phyloP scores from a whole-genome alignment of 1,284 basidiomycete genomes.

The Violaceomyces palustris region DNA sequence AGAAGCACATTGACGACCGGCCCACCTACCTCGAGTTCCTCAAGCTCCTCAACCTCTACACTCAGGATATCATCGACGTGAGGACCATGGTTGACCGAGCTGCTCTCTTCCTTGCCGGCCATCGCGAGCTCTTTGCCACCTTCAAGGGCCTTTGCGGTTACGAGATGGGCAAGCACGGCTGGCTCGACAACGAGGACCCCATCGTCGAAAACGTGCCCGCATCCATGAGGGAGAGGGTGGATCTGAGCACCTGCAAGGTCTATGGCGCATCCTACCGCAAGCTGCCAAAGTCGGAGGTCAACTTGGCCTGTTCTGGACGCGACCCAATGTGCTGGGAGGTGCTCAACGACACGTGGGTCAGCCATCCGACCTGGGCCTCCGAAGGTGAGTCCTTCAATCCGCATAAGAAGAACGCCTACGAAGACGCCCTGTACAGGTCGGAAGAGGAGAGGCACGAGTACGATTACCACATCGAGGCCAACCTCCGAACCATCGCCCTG shows the following conservation, averaged over 20 bases:
- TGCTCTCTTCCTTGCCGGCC: constrained; percentile 71
- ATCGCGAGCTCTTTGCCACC: constrained; percentile 72
- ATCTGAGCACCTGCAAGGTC: constrained; percentile 50
- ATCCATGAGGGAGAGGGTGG: constrained; percentile 47
- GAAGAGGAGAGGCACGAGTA: constrained; percentile 99
- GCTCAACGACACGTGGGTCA: constrained; percentile 67
- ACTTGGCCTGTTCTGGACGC: constrained; percentile 84
- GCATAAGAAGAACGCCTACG: constrained; percentile 95
- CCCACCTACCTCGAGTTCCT: constrained; percentile 93
- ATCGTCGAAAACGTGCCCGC: constrained; percentile 54
- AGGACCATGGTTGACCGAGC: constrained; percentile 80
- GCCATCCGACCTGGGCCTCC: constrained; percentile 91
- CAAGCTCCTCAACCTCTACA: constrained; percentile 89
- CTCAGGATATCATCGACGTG: constrained; percentile 82
- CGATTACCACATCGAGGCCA: constrained; percentile 90
- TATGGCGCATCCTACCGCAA: constrained; percentile 87
- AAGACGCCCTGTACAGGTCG: constrained; percentile 90
- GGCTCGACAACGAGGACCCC: constrained; percentile 56
- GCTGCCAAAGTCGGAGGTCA: constrained; percentile 78
- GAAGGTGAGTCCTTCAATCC: constrained; percentile 92
- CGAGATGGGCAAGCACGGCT: constrained; percentile 63
- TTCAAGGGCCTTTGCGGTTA: constrained; percentile 84
- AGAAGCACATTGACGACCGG: constrained; percentile 74
- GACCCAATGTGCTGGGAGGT: constrained; percentile 94
- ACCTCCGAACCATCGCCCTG: constrained; percentile 82